phyloP scores from a whole-genome alignment of 2,329 filamentous ascomycete species.

The Exophiala sideris region DNA sequence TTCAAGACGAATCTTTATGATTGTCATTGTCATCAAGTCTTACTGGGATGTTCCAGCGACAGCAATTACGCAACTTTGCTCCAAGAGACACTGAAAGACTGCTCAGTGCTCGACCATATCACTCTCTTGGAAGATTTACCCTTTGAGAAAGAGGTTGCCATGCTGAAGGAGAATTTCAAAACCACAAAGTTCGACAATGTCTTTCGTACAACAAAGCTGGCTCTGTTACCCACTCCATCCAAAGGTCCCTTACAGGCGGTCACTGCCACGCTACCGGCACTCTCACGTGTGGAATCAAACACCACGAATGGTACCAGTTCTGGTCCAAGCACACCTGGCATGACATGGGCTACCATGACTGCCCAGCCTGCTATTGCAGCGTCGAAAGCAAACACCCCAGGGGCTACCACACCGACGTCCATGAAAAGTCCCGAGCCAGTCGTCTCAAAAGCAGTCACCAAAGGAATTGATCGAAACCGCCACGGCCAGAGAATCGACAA shows the following conservation, averaged over 20 bases:
- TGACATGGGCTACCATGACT: constrained; percentile 37
- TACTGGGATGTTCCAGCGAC: constrained; percentile 59
- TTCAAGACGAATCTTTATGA: constrained; percentile 56
- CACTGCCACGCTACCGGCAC: constrained; percentile 32
- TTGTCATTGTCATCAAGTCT: constrained; percentile 58
- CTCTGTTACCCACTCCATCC: constrained; percentile 24
- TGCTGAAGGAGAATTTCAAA: constrained; percentile 47
- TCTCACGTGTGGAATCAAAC: constrained; percentile 37
- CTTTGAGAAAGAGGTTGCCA: constrained; percentile 52
- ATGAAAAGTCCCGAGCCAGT: constrained; percentile 39
- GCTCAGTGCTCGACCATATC: constrained; percentile 46
- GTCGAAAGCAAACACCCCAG: constrained; percentile 21
- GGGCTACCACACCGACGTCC: constrained; percentile 33
- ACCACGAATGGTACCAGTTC: constrained; percentile 39
- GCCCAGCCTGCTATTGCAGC: constrained; percentile 24
- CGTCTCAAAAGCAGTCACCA: constrained; percentile 37
- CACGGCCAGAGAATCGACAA: constrained; percentile 58
- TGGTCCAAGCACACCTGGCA: constrained; percentile 30
- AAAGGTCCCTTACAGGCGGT: constrained; percentile 22
- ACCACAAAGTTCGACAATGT: constrained; percentile 50
- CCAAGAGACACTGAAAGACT: constrained; percentile 47
- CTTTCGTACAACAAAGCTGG: constrained; percentile 44
- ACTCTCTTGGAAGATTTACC: constrained; percentile 56
- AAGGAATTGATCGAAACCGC: constrained; percentile 54
- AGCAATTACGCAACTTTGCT: constrained; percentile 53